Evolutionary conservation across 192 early-diverging fungal species (phyloP).

Genomic region (Anaeromyces robustus): DNA sequence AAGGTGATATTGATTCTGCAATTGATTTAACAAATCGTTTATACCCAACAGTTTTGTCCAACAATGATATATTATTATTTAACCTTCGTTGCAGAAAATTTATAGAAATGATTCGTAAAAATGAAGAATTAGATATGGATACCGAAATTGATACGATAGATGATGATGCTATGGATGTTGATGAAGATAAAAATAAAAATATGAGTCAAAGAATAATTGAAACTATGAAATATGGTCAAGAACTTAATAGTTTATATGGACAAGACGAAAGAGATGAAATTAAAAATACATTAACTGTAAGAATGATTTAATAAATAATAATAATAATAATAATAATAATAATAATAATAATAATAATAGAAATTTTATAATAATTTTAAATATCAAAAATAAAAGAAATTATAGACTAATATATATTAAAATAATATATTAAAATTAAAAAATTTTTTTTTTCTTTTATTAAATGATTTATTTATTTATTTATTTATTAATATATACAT

Average conservation of each 20-base stretch:
- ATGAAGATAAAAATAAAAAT: conserved; percentile 4
- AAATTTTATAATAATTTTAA: too few species aligned
- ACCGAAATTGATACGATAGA: conserved; percentile 15
- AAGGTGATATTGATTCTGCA: conserved; percentile 62
- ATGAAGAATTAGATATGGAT: conserved; percentile 16
- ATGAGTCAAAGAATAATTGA: conserved; percentile 3
- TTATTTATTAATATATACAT: too few species aligned
- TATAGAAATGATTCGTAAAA: conserved; percentile 58
- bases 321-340: not conserved
- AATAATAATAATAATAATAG: not conserved
- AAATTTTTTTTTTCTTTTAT: too few species aligned
- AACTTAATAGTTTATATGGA: not conserved
- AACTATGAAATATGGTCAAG: not conserved
- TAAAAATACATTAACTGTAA: conserved; percentile 1
- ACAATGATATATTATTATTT: conserved; percentile 52
- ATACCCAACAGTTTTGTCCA: conserved; percentile 49
- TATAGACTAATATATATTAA: too few species aligned
- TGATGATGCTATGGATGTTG: conserved; percentile 7
- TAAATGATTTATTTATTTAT: too few species aligned
- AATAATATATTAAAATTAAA: too few species aligned
- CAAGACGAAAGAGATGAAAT: not conserved
- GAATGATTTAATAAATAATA: too few species aligned
- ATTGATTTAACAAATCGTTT: conserved; percentile 41
- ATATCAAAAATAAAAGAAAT: too few species aligned
- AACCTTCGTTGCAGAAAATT: conserved; percentile 71